Conservation (phyloP, 371 early-diverging fungal species). For the Blakeslea trispora region DNA sequence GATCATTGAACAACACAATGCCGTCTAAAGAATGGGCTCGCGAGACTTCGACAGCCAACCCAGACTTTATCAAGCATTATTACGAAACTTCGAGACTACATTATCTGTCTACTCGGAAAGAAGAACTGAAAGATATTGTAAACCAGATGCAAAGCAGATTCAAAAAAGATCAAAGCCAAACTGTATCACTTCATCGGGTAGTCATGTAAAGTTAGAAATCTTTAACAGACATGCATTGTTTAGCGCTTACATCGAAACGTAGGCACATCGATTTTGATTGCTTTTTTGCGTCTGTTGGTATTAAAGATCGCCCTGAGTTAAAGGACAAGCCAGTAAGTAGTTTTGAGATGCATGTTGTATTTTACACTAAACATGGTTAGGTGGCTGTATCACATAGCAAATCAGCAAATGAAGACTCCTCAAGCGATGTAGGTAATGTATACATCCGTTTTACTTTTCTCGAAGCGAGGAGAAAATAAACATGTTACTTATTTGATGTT, state of each 20-base stretch:
- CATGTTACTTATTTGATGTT: no score
- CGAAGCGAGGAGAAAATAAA: neutral
- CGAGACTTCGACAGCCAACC: slow-evolving; percentile 35
- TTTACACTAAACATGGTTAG: slow-evolving; percentile 1
- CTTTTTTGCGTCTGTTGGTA: slow-evolving; percentile 86
- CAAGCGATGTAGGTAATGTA: slow-evolving; percentile 42
- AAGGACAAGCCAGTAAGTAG: slow-evolving; percentile 60
- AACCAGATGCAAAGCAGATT: slow-evolving; percentile 35
- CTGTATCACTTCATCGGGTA: slow-evolving; percentile 13
- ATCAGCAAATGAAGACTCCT: slow-evolving; percentile 31
- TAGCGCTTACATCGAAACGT: slow-evolving; percentile 7
- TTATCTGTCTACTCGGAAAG: slow-evolving; percentile 82
- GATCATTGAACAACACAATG: slow-evolving; percentile 22
- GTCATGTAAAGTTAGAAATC: slow-evolving; percentile 47
- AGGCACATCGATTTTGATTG: slow-evolving; percentile 95
- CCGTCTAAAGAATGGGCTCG: slow-evolving; percentile 48
- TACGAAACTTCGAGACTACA: slow-evolving; percentile 84
- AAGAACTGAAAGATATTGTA: slow-evolving; percentile 67
- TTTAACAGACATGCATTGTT: no score
- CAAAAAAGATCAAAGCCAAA: slow-evolving; percentile 10
- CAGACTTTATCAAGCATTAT: slow-evolving; percentile 75
- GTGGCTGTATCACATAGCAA: slow-evolving; percentile 48
- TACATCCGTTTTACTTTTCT: neutral
- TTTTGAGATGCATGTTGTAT: slow-evolving; percentile 14
- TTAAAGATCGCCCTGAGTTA: slow-evolving; percentile 68